Conservation (phyloP, 169 alveolate species). For the Plasmodium vivax region DNA sequence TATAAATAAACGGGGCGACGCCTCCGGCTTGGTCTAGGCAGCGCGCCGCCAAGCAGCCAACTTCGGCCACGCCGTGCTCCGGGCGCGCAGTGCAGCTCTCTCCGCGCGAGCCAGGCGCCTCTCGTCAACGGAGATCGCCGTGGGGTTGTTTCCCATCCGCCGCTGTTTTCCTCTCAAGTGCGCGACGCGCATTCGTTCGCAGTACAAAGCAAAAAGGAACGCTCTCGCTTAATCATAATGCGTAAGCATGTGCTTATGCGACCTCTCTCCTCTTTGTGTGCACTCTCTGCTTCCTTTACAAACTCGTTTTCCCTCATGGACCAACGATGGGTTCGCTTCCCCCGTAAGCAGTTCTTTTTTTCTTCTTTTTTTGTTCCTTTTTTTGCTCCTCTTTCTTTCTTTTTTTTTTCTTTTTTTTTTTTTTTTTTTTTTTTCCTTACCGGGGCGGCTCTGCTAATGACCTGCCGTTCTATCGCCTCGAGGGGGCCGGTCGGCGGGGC, state of each 20-base stretch:
- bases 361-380: too few relatives aligned
- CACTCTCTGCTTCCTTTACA: background rate
- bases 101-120: background rate
- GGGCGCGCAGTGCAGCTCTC: background rate
- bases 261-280: background rate
- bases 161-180: background rate
- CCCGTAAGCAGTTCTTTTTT: background rate
- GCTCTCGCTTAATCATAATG: background rate
- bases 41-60: background rate
- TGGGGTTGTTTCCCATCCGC: background rate
- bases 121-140: background rate
- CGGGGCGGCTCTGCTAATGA: background rate
- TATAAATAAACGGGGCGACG: background rate
- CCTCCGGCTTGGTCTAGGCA: background rate
- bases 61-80: background rate
- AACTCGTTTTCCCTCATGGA: background rate
- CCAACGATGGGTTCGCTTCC: background rate
- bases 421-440: background rate
- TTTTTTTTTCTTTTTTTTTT: too few relatives aligned
- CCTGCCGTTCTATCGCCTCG: background rate
- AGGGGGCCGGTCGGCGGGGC: background rate
- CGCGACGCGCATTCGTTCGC: background rate
- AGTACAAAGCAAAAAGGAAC: background rate
- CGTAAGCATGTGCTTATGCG: background rate
- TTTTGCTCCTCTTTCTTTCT: too few relatives aligned